These are phyloP conservation scores for Letharia lupina DNA, from an alignment of 495 filamentous ascomycete species.

Conservation along the genomic window DNA sequence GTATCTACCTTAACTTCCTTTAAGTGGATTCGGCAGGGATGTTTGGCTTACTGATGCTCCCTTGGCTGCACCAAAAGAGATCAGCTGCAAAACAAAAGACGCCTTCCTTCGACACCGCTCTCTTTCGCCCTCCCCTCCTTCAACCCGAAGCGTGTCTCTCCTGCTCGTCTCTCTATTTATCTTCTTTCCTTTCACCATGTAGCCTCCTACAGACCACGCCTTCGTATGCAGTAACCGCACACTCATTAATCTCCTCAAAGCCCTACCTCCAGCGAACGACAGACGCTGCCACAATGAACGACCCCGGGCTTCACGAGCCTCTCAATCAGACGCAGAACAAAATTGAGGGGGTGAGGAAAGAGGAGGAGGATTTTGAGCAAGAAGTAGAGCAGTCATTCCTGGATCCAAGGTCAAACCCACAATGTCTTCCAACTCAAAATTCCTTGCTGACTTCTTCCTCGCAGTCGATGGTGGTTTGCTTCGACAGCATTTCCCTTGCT, in stretches of 20 bases:
- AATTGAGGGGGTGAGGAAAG: slow-evolving; percentile 36
- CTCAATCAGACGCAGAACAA: slow-evolving; percentile 41
- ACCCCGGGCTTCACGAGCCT: slow-evolving; percentile 47
- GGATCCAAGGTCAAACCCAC: slow-evolving; percentile 42
- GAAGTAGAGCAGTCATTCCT: slow-evolving; percentile 39
- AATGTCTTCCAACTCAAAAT: background rate
- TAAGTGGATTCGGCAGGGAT: too few species aligned
- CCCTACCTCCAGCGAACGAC: background rate
- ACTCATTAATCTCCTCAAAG: background rate
- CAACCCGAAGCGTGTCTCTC: background rate
- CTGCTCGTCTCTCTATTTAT: background rate
- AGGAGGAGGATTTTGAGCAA: slow-evolving; percentile 24
- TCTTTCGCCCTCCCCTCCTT: background rate
- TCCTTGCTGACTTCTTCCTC: slow-evolving; percentile 19
- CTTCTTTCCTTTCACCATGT: background rate
- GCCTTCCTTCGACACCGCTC: background rate
- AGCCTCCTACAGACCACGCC: background rate
- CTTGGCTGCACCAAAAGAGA: too few species aligned
- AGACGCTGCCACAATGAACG: slow-evolving; percentile 43
- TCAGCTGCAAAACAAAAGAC: too few species aligned
- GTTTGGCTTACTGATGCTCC: too few species aligned
- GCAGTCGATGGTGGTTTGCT: slow-evolving; percentile 77
- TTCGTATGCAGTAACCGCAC: background rate
- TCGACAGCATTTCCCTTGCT: slow-evolving; percentile 73
- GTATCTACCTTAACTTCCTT: too few species aligned